These are phyloP conservation scores for Lactifluus volemus DNA, from an alignment of 768 basidiomycete species.

Conservation along the genomic window DNA sequence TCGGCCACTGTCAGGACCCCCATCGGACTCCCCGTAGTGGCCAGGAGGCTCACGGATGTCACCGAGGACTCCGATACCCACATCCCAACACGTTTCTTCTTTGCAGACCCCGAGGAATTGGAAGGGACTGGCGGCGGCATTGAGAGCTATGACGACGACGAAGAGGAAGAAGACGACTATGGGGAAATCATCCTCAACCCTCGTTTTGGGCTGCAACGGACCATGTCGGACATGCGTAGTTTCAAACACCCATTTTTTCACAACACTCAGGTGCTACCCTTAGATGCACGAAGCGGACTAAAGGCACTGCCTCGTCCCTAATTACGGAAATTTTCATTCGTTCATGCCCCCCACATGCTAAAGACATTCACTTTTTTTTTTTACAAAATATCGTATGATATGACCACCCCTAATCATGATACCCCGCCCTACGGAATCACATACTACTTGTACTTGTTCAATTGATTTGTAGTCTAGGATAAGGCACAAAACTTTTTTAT, in stretches of 20 bases:
- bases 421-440: background rate
- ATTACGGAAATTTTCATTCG: background rate
- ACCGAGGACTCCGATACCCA: background rate
- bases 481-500: background rate
- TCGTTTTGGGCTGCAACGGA: conserved; percentile 7
- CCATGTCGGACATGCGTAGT: background rate
- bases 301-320: background rate
- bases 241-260: background rate
- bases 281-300: background rate
- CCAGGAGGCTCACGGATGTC: conserved; percentile 6
- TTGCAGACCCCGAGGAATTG: background rate
- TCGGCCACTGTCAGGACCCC: conserved; percentile 8
- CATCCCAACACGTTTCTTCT: conserved; percentile 2
- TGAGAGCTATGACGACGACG: conserved; percentile 12
- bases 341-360: conserved; percentile 6
- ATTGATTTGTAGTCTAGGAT: conserved; percentile 13
- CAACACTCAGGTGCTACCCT: background rate
- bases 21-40: conserved; percentile 14
- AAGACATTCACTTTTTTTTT: background rate
- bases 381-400: background rate
- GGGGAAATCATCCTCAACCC: conserved; percentile 18
- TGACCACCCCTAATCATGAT: background rate
- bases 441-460: conserved; percentile 13
- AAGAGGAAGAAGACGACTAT: conserved; percentile 19
- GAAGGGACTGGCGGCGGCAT: background rate